Evolutionary conservation across 1,284 basidiomycete species (phyloP).

Genomic region (Cronartium quercuum): DNA sequence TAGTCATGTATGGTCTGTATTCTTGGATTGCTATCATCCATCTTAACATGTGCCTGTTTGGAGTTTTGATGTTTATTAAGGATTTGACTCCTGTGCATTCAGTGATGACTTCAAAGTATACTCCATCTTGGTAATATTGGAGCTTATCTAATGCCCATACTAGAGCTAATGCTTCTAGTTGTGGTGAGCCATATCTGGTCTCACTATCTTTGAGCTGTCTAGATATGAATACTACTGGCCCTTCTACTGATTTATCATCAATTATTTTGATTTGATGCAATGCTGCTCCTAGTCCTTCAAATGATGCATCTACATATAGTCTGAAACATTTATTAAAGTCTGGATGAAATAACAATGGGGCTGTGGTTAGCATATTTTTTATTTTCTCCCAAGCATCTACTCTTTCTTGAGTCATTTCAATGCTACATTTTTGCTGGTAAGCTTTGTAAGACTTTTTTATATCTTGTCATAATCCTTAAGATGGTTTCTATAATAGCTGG

Average conservation of each 20-base stretch:
- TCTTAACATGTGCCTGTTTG: background rate
- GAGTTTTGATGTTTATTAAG: background rate
- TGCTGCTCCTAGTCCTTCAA: background rate
- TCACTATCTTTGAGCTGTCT: background rate
- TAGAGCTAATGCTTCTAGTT: slow-evolving; percentile 4
- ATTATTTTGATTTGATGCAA: background rate
- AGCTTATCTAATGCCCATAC: slow-evolving; percentile 24
- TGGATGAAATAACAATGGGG: background rate
- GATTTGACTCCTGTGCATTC: slow-evolving; percentile 4
- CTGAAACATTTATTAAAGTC: background rate
- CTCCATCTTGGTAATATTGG: slow-evolving; percentile 12
- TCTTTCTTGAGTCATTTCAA: background rate
- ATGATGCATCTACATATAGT: background rate
- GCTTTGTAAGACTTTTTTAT: background rate
- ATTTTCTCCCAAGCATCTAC: background rate
- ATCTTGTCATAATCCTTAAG: no score
- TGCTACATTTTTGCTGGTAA: background rate
- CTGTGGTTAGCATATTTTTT: background rate
- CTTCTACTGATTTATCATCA: background rate
- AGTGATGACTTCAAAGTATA: background rate
- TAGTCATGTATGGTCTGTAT: background rate
- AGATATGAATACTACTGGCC: background rate
- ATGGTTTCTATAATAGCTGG: background rate
- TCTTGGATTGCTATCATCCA: background rate
- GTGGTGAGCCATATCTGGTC: slow-evolving; percentile 2